Evolutionary conservation across 2,329 filamentous ascomycete species (phyloP).

Genomic region (Dactylonectria macrodidyma): DNA sequence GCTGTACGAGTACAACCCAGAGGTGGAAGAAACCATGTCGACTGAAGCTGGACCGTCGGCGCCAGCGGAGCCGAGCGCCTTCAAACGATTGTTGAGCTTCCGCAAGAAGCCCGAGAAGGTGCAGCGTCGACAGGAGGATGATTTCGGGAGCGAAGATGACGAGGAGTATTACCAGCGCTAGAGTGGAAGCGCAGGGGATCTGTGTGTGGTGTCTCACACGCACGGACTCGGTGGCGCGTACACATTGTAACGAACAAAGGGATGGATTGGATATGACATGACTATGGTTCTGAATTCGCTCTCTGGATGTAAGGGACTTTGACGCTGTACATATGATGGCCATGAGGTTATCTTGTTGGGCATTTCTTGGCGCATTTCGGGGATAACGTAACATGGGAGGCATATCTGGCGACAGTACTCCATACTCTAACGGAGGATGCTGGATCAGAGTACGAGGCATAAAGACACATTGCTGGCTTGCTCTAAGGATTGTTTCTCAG

Average conservation of each 20-base stretch:
- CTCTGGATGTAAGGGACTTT: neutral
- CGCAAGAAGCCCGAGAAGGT: constrained; percentile 53
- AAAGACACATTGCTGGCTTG: neutral
- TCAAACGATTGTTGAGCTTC: constrained; percentile 64
- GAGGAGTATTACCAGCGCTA: constrained; percentile 24
- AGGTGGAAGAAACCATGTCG: constrained; percentile 53
- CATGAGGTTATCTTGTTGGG: constrained; percentile 3
- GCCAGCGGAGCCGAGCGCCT: constrained; percentile 51
- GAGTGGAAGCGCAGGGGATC: constrained; percentile 17
- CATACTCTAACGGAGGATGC: neutral
- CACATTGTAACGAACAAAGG: neutral
- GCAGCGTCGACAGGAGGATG: constrained; percentile 37
- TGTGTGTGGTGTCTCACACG: neutral
- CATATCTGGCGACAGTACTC: constrained; percentile 1
- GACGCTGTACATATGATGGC: neutral
- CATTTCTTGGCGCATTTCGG: constrained; percentile 2
- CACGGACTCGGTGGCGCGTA: neutral
- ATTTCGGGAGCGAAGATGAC: constrained; percentile 48
- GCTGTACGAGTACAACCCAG: constrained; percentile 68
- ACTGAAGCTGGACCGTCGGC: constrained; percentile 29
- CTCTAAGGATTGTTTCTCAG: neutral
- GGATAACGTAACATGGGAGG: neutral
- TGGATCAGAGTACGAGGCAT: constrained; percentile 1
- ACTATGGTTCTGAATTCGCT: neutral
- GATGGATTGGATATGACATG: neutral